Evolutionary conservation across 768 basidiomycete genomes (phyloP).

Genomic region (Coprinopsis cinerea): DNA sequence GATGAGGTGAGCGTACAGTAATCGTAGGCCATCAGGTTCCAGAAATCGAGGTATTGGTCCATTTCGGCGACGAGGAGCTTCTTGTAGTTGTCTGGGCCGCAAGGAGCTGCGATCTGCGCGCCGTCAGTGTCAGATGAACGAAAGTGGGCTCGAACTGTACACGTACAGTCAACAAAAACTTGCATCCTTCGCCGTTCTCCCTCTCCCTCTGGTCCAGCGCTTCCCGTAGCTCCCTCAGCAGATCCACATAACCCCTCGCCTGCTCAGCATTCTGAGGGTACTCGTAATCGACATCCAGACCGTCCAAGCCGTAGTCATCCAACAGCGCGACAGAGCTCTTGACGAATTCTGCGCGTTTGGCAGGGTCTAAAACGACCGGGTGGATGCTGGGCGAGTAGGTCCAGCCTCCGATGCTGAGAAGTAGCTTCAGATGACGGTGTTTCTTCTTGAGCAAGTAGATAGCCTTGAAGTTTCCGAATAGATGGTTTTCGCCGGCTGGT

Average conservation of each 20-base stretch:
- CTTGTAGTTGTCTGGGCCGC: constrained; percentile 81
- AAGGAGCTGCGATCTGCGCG: constrained; percentile 82
- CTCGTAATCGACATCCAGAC: constrained; percentile 90
- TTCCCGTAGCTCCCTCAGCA: constrained; percentile 68
- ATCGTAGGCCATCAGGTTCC: constrained; percentile 97
- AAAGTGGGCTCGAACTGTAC: background rate
- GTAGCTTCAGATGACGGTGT: constrained; percentile 71
- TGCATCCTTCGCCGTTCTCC: constrained; percentile 49
- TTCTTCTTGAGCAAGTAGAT: constrained; percentile 87
- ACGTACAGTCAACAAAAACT: constrained; percentile 71
- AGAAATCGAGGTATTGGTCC: constrained; percentile 86
- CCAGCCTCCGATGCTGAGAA: constrained; percentile 95
- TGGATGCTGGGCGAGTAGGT: constrained; percentile 87
- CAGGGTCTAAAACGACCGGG: constrained; percentile 63
- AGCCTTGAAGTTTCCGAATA: constrained; percentile 94
- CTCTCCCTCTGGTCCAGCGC: constrained; percentile 71
- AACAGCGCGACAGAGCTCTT: constrained; percentile 69
- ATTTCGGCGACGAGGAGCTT: constrained; percentile 77
- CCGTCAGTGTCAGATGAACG: background rate
- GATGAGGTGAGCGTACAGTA: constrained; percentile 44
- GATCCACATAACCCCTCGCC: constrained; percentile 77
- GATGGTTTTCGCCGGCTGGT: constrained; percentile 71
- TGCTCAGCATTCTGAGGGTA: constrained; percentile 78
- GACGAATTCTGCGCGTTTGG: constrained; percentile 72
- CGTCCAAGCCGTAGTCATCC: constrained; percentile 91